Percentiles rank a stretch among this genome's conserved stretches.
phyloP scores from a whole-genome alignment of 2,329 filamentous ascomycete genomes.

The Sarocladiaceae sp. region DNA sequence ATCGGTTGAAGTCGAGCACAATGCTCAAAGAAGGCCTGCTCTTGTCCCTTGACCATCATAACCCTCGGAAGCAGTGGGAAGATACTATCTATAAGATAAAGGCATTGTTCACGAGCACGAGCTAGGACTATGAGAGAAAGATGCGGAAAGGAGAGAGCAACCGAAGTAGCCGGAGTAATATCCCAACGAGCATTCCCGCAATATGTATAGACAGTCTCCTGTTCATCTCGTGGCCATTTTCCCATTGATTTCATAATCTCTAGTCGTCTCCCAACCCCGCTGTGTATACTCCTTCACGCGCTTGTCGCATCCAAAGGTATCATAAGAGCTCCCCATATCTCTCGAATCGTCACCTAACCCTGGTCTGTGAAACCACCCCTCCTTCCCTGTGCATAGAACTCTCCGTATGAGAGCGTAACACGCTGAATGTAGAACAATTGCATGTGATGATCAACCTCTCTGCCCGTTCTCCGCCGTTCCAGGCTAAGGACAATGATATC shows the following conservation, averaged over 20 bases:
- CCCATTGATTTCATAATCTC: not conserved
- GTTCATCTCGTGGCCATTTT: not conserved
- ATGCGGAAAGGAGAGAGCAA: too few species aligned
- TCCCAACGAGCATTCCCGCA: conserved; percentile 1
- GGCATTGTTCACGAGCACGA: too few species aligned
- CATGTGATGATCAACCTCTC: not conserved
- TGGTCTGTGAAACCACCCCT: too few species aligned
- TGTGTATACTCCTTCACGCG: not conserved
- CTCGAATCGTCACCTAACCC: too few species aligned
- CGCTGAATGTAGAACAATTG: not conserved
- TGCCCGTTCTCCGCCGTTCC: not conserved
- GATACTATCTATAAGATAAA: too few species aligned
- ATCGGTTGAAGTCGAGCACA: too few species aligned
- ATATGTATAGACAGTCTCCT: not conserved
- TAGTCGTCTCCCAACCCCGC: too few species aligned
- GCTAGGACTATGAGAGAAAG: too few species aligned
- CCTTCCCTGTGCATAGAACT: not conserved
- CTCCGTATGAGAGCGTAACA: too few species aligned
- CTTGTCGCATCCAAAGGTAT: not conserved
- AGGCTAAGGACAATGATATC: not conserved
- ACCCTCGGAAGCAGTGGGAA: too few species aligned
- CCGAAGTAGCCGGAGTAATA: not conserved
- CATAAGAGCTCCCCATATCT: not conserved
- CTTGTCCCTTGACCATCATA: too few species aligned
- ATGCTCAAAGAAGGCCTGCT: too few species aligned